Conservation (phyloP, 2,329 filamentous ascomycete genomes). For the Pyricularia sp. region DNA sequence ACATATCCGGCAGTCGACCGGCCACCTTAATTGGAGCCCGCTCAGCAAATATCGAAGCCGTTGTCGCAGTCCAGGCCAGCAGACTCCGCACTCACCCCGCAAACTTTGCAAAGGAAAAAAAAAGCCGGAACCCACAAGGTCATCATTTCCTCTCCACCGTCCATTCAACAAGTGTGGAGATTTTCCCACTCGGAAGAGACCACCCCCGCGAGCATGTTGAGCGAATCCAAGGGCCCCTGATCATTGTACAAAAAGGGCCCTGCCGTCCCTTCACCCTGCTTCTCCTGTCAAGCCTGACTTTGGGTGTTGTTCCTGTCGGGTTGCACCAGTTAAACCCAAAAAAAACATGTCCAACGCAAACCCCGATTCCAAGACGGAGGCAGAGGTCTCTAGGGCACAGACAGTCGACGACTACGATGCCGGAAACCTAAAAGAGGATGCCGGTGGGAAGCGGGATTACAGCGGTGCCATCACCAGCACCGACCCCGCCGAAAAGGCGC, state of each 20-base stretch:
- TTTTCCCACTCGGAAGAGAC: background rate
- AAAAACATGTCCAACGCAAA: background rate
- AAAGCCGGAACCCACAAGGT: background rate
- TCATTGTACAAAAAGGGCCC: background rate
- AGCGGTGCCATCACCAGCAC: slow-evolving; percentile 2
- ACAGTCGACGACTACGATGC: background rate
- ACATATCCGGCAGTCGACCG: background rate
- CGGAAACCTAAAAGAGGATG: background rate
- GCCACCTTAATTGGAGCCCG: background rate
- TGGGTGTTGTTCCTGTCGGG: background rate
- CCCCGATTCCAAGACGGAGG: slow-evolving; percentile 1
- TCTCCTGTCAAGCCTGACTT: background rate
- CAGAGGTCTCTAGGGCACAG: background rate
- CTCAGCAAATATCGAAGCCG: background rate
- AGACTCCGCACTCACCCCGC: background rate
- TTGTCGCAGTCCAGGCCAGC: background rate
- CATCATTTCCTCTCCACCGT: background rate
- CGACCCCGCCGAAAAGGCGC: slow-evolving; percentile 11
- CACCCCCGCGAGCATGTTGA: background rate
- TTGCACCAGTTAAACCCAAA: background rate
- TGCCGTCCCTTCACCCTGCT: background rate
- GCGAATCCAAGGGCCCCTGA: background rate
- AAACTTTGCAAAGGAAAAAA: background rate
- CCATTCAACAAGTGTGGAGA: slow-evolving; percentile 1
- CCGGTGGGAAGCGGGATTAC: background rate